Base-by-base conservation (phyloP, 2,329 filamentous ascomycete species). In the Clonostachys chloroleuca region DNA sequence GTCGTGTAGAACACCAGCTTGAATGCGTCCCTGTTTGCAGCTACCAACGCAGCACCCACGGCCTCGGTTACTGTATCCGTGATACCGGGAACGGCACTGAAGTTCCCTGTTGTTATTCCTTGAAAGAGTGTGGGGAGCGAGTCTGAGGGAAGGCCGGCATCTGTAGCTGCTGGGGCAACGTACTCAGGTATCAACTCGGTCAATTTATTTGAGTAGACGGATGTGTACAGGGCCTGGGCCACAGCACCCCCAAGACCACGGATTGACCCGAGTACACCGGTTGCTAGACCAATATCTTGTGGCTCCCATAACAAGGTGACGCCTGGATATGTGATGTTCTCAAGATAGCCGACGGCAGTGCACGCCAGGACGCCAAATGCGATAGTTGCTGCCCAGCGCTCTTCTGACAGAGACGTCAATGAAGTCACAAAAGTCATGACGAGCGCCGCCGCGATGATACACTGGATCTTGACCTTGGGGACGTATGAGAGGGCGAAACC, bases 221-320 rank as follows among this genome's bases (percentile, higher is more conserved):
- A 63, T 8, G 56, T 49, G 52, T 68, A 71, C 36, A 71, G 51
- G 20, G 65, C 61, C 44, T 63, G 61, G 2, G 65, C 59, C 14
- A 72, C 55, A 34, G 66, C 62, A 30, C 64, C 66, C n/a, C 67
- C 66, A 4, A 67, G 61, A 5, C 67, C 67, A 33, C 73, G 68
- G 47, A 75, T 72, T 17, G 66, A 70, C 12, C 72, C 70, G 33
- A 74, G 66, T 18, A 72, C 63, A 16, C 72, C 72, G 6, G 53
- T 69, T 46, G 56, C 71, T 14, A 74, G 62, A 14, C 72, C 71
- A 41, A 74, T 73, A 50, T 75, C 72, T 51, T 72, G 66, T 6
- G 72, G 60, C 48, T 71, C 71, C 56, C 66, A 72, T 40, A 76
- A 64, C 10, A 73, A 62, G 2, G 69, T 68, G 24, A 75, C 68